Base-by-base conservation (phyloP, 2,329 filamentous ascomycete genomes). In the Cladosporium austrohemisphaericum region DNA sequence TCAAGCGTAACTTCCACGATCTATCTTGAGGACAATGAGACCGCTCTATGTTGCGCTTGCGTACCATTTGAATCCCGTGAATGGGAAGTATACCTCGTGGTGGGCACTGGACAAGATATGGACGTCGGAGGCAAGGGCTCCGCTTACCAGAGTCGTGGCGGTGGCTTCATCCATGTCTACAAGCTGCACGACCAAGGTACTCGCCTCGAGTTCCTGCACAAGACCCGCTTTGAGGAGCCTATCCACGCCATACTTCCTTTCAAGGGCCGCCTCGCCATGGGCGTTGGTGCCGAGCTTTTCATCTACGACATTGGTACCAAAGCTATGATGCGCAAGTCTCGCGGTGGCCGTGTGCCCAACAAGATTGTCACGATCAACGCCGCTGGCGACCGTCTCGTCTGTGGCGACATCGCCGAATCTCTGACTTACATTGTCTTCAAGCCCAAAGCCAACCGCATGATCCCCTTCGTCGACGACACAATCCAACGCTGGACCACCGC, bases 351-450 rank as follows among this genome's bases (percentile, higher is more conserved):
- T 8, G 58, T 62, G 5, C 64, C 65, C 8, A 64, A 62, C 43
- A 89, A 95, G 67, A 93, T 99, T 57, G 85, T 91, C 28, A 88
- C 86, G 4, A 74, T 99, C 23, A 86, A 93, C 64, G 92, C 90
- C 0, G 90, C 95, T 69, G 92, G 92, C 51, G 92, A 83, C 65
- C 86, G 93, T 22, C 91, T 99, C 54, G 76, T 96, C 45, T 89
- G 95, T 28, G 91, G 89, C 11, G 94, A 99, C 65, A 84, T 96
- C 23, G 86, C 92, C 59, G 90, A 98, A 65, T 91, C 89, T 50
- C 81, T 97, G 49, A 92, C 86, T 0, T 97, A 88, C 59, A 86
- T 94, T 10, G 91, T 94, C 19, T 97, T 95, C 76, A 97, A 98
- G 68, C 84, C 85, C 35, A 83, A 89, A 57, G 87, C 90, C 57